Evolutionary conservation across 1,284 basidiomycete genomes (phyloP), one percentile per base, ranked within the genome.

Genomic region (Golubevia sp.): DNA sequence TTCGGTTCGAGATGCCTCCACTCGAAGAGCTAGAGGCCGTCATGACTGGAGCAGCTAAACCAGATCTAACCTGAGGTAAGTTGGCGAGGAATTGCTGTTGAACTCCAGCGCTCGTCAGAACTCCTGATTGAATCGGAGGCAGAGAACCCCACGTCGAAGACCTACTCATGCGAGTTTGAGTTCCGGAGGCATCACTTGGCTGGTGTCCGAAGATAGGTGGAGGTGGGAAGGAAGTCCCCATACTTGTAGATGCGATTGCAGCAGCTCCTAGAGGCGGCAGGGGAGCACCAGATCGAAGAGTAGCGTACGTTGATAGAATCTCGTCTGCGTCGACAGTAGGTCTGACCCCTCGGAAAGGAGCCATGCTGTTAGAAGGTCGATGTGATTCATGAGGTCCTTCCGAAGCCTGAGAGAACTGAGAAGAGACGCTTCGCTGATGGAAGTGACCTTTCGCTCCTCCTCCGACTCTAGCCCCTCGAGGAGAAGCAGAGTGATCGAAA

Each of bases 301-400:
- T 68, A 0, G 71, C 69, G 38, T 73, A 73, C 1, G 66, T 69
- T 15, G 70, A 30, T 27, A 73, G 60, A 20, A 73, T 73, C 30
- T 70, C 67, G 44, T 73, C 71, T 15, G 67, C 66, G 20, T 70
- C 68, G 51, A 70, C 68, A 34, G 61, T 62, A 44, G 38, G 38
- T 18, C 38, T 44, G 11, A 44, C 38, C n/a, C 51, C 24, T 53
- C n/a, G 51, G 20, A 15, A 53, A 13, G 38, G 38, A 13, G 38
- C 18, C 38, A 44, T 44, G 38, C 38, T 44, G 38, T 44, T 44
- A 44, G 38, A 8, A 44, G 38, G 38, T 44, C 38, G 38, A 44
- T 44, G 11, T 18, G 18, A 44, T 13, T 8, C 11, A 44, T n/a
- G n/a, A n/a, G n/a, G n/a, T n/a, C n/a, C n/a, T n/a, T n/a, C n/a